Conservation (phyloP, 257 asterid genomes). For the Nyctanthes arbortristis region DNA sequence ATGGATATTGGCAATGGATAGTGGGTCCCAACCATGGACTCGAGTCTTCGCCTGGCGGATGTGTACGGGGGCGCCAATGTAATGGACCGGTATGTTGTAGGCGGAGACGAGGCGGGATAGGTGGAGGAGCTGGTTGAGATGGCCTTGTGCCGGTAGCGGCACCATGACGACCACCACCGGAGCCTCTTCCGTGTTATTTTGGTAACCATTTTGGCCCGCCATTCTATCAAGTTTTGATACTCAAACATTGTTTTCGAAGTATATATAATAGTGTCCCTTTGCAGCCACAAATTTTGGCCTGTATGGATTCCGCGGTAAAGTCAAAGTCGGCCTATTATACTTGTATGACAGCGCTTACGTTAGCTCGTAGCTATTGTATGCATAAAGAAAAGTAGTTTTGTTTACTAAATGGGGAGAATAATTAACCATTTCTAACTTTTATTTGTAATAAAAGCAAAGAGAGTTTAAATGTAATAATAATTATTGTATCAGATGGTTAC, state of each 20-base stretch:
- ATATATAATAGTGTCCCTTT: no score
- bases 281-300: no score
- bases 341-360: no score
- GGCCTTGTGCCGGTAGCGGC: slow-evolving; percentile 52
- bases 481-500: no score
- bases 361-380: no score
- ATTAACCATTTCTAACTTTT: no score
- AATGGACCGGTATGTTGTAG: slow-evolving; percentile 31
- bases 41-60: slow-evolving; percentile 44
- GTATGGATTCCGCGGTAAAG: no score
- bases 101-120: slow-evolving; percentile 39
- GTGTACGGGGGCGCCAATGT: slow-evolving; percentile 41
- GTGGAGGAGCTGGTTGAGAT: slow-evolving; percentile 51
- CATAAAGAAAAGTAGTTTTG: no score
- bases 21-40: slow-evolving; percentile 26
- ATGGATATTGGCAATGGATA: slow-evolving; percentile 3
- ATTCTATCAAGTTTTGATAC: not conserved
- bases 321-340: no score
- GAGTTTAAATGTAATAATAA: no score
- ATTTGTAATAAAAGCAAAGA: no score
- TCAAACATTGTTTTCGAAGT: not conserved
- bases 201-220: not conserved
- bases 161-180: slow-evolving; percentile 35
- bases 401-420: no score
- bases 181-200: not conserved